Conservation (phyloP, 2,329 filamentous ascomycete species). For the Phyllachora maydis region DNA sequence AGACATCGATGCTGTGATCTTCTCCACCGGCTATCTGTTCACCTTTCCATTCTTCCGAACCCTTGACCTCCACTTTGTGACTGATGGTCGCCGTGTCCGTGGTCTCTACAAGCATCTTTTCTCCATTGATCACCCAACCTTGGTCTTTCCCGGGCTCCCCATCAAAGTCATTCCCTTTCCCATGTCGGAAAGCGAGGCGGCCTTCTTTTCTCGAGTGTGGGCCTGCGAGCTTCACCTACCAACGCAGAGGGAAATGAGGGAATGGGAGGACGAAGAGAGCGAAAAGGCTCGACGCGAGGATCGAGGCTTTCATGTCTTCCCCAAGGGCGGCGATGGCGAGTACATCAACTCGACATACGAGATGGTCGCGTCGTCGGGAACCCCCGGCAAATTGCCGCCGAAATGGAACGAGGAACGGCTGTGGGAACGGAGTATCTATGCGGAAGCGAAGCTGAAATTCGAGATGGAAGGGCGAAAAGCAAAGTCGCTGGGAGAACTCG, state of each 20-base stretch:
- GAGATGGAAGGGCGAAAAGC: conserved; percentile 42
- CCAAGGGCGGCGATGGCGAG: conserved; percentile 37
- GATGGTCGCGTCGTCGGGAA: conserved; percentile 31
- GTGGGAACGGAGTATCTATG: conserved; percentile 51
- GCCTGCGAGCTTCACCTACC: conserved; percentile 50
- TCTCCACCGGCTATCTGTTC: conserved; percentile 81
- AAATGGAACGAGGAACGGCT: conserved; percentile 50
- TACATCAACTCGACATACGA: conserved; percentile 51
- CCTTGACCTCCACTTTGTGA: conserved; percentile 31
- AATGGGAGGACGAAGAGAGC: conserved; percentile 47
- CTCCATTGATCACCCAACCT: conserved; percentile 51
- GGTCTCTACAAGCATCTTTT: conserved; percentile 67
- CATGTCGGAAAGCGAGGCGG: conserved; percentile 57
- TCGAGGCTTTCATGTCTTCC: conserved; percentile 21
- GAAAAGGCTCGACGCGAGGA: conserved; percentile 13
- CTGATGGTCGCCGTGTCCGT: conserved; percentile 46
- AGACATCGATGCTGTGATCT: conserved; percentile 57
- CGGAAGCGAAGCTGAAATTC: conserved; percentile 53
- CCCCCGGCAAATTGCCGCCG: conserved; percentile 44
- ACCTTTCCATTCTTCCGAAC: conserved; percentile 50
- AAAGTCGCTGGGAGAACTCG: conserved; percentile 49
- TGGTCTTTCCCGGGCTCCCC: conserved; percentile 57
- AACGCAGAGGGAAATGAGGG: conserved; percentile 36
- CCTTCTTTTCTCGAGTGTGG: conserved; percentile 59
- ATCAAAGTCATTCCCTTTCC: conserved; percentile 83